These are phyloP conservation scores for Russula lepida DNA, from an alignment of 768 basidiomycete genomes.

Conservation along the genomic window DNA sequence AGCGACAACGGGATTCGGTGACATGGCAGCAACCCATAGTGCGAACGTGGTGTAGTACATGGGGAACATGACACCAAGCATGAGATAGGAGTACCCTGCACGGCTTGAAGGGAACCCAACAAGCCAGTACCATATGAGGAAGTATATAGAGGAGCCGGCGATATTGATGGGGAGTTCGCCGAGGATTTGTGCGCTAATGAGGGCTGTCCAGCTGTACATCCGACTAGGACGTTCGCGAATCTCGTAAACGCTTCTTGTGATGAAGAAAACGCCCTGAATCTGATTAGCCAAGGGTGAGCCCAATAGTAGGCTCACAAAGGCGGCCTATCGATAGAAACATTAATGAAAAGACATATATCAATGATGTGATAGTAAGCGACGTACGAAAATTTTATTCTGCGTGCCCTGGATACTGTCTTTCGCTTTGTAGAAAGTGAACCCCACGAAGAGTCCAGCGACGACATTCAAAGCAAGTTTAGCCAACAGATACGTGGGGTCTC, in stretches of 20 bases:
- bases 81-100: constrained; percentile 35
- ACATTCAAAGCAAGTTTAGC: constrained; percentile 34
- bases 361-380: neutral
- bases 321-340: constrained; percentile 22
- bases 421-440: constrained; percentile 36
- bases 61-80: constrained; percentile 33
- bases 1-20: constrained; percentile 36
- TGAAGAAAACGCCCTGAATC: constrained; percentile 36
- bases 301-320: constrained; percentile 30
- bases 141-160: constrained; percentile 33
- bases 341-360: neutral
- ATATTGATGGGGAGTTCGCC: constrained; percentile 41
- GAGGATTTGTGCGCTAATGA: constrained; percentile 30
- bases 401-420: constrained; percentile 33
- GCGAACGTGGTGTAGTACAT: constrained; percentile 39
- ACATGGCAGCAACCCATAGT: constrained; percentile 35
- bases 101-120: constrained; percentile 34
- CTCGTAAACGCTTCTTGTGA: constrained; percentile 32
- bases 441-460: constrained; percentile 31
- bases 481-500: constrained; percentile 34
- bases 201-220: constrained; percentile 37
- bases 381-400: constrained; percentile 38
- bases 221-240: constrained; percentile 35
- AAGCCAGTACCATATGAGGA: constrained; percentile 43
- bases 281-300: constrained; percentile 34